Percentiles rank a stretch among this genome's conserved stretches.
These are phyloP conservation scores for Calocybe gangraenosa DNA, from an alignment of 768 basidiomycete species.

Conservation along the genomic window DNA sequence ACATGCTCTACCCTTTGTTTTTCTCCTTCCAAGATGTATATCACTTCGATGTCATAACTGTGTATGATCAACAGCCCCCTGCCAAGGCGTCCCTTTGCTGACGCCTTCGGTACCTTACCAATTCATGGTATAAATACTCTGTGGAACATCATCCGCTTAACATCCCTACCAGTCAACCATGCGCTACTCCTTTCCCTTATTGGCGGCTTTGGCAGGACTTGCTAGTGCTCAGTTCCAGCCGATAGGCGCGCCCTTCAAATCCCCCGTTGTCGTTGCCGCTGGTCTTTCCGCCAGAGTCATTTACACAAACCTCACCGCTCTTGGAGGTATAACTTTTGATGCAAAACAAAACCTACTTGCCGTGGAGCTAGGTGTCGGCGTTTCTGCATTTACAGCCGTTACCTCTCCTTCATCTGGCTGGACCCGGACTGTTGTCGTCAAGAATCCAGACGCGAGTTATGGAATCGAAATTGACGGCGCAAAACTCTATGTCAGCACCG, in stretches of 20 bases:
- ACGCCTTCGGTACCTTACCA: too few relatives aligned
- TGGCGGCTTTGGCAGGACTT: too few relatives aligned
- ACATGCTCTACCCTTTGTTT: too few relatives aligned
- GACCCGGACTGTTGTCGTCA: constrained; percentile 32
- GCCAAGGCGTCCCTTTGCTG: too few relatives aligned
- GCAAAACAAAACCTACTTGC: constrained; percentile 32
- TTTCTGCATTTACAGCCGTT: constrained; percentile 30
- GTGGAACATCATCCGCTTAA: too few relatives aligned
- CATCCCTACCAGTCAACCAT: too few relatives aligned
- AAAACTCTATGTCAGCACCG: constrained; percentile 35
- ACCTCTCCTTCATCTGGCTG: constrained; percentile 21
- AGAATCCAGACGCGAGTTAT: constrained; percentile 32
- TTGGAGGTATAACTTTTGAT: constrained; percentile 38
- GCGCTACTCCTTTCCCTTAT: too few relatives aligned
- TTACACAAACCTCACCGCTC: constrained; percentile 37
- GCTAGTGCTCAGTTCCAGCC: constrained; percentile 21
- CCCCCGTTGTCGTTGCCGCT: constrained; percentile 28
- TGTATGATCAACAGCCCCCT: too few relatives aligned
- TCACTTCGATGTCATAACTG: too few relatives aligned
- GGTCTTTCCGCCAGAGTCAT: constrained; percentile 31
- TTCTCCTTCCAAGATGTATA: too few relatives aligned
- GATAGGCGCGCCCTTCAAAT: constrained; percentile 24
- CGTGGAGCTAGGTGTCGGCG: constrained; percentile 36
- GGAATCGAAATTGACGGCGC: constrained; percentile 34
- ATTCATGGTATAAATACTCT: too few relatives aligned